A percentile compares a stretch with the other conserved stretches of the same genome.
Evolutionary conservation across 192 early-diverging fungal genomes (phyloP).

Genomic region (Rhizophagus clarus): DNA sequence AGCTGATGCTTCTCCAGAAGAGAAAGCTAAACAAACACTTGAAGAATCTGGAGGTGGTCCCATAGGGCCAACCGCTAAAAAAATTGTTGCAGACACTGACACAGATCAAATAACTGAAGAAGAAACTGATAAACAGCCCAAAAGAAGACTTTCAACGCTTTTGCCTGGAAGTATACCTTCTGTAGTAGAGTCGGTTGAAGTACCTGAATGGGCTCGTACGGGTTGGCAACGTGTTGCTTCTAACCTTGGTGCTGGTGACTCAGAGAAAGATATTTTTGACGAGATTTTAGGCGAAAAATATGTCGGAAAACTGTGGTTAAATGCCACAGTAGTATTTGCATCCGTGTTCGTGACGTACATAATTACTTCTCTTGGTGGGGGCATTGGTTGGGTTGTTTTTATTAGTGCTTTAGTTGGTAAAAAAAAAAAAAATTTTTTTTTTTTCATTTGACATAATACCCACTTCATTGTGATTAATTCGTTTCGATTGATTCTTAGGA

Average conservation of each 20-base stretch:
- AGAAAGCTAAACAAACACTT: constrained; percentile 14
- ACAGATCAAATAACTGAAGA: not conserved
- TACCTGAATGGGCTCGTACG: constrained; percentile 23
- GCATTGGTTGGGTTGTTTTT: constrained; percentile 25
- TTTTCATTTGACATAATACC: not conserved
- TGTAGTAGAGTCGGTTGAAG: not conserved
- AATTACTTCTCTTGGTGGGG: constrained; percentile 20
- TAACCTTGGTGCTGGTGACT: not conserved
- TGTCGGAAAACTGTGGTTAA: constrained; percentile 28
- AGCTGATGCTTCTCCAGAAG: constrained; percentile 11
- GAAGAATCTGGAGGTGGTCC: not conserved
- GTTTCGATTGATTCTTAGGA: constrained; percentile 38
- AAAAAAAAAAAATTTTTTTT: not conserved
- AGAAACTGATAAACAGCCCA: not conserved
- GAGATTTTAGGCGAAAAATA: constrained; percentile 22
- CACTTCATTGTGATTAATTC: not conserved
- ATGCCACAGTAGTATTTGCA: constrained; percentile 23
- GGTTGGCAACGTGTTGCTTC: constrained; percentile 22
- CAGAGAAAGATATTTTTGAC: constrained; percentile 19
- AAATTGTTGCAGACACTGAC: not conserved
- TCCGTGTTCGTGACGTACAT: constrained; percentile 18
- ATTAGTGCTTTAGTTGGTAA: constrained; percentile 30
- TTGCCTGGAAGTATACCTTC: constrained; percentile 15
- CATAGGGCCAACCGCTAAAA: not conserved
- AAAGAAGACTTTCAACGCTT: not conserved